Percentiles rank a stretch among this genome's conserved stretches.
Evolutionary conservation across 1,284 basidiomycete genomes (phyloP).

Genomic region (Ustilago nuda): DNA sequence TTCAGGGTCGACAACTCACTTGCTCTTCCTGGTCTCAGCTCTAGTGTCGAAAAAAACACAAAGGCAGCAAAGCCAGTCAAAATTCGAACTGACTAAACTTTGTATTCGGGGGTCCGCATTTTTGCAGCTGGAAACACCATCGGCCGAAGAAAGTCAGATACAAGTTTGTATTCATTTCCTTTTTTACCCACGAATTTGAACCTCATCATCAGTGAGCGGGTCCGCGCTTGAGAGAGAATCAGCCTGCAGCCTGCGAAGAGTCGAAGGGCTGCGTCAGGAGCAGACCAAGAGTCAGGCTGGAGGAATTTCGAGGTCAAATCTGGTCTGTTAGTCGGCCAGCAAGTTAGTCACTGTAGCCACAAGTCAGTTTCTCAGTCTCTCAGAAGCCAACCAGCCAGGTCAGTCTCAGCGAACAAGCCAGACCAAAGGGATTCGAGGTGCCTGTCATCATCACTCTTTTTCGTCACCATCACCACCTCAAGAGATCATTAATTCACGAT

Average conservation of each 20-base stretch:
- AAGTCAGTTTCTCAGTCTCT: background rate
- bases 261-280: background rate
- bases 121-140: background rate
- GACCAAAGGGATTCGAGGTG: conserved; percentile 47
- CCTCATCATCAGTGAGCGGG: background rate
- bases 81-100: background rate
- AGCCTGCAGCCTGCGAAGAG: background rate
- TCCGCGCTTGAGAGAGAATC: too few relatives aligned
- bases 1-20: background rate
- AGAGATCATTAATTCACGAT: conserved; percentile 56
- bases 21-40: background rate
- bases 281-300: too few relatives aligned
- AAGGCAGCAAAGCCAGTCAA: conserved; percentile 9
- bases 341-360: background rate
- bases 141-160: background rate
- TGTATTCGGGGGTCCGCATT: background rate
- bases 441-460: conserved; percentile 35
- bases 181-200: background rate
- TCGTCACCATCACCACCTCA: conserved; percentile 55
- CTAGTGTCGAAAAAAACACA: too few relatives aligned
- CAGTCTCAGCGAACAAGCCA: conserved; percentile 10
- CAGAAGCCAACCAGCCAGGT: background rate
- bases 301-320: background rate
- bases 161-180: background rate
- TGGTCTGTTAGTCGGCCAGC: background rate